Evolutionary conservation across 148 eudicot species (phyloP), one percentile per base, ranked within the genome.

Genomic region (Cornus kousa): DNA sequence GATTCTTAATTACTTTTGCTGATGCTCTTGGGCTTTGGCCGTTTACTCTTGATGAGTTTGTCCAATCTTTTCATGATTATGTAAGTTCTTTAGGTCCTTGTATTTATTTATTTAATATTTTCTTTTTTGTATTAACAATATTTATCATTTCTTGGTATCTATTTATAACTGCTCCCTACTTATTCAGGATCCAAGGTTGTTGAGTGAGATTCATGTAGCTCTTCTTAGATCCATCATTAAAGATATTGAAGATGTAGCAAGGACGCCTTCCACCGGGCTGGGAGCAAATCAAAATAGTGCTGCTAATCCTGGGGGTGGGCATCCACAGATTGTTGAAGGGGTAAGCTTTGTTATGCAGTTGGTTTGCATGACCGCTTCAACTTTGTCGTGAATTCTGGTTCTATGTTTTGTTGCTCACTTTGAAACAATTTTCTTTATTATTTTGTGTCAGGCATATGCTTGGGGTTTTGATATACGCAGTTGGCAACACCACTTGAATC

Each of bases 11-110:
- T 68, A 89, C 94, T 39, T 95, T 95, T 74, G 87, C 97, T 55
- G 99, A 95, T 83, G 92, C 90, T 84, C 88, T 95, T 78, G 93
- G 93, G 60, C 86, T 95, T 75, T 93, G 99, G 99, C 99, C 99
- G 23, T 95, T 93, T 81, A 95, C 99, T 35, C 81, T 95, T 81
- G 99, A 93, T 77, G 99, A 95, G 87, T 92, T 95, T 83, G 84
- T 90, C 67, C 97, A 90, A 86, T 93, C 97, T 76, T 90, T 95
- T 75, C 99, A 95, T 83, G 97, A 91, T 88, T 88, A 87, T 84
- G 99, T 95, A 86, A 90, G 95, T 80, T 85, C 72, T 53, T 55
- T 6, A 7, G 40, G 33, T 74, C 64, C 70, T 59, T 66, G 35
- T 67, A 50, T 72, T 48, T 48, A 3, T 74, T 0, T 28, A 28